phyloP scores from a whole-genome alignment of 2,329 filamentous ascomycete genomes.

The Aspergillus novoparasiticus region DNA sequence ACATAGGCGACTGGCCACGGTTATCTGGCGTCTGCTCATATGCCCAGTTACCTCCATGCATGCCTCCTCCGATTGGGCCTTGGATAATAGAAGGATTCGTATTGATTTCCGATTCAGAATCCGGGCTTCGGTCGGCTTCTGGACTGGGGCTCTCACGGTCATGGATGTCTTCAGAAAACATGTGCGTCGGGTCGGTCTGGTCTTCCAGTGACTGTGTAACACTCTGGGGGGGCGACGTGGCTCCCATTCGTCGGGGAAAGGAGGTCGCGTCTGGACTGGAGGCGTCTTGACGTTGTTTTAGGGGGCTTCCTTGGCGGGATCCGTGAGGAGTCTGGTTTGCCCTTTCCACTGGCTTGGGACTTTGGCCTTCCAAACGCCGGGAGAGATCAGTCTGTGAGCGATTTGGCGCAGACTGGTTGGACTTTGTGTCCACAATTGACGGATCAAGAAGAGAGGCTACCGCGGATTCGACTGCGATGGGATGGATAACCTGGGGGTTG shows the following conservation, averaged over 20 bases:
- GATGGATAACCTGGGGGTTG: conserved; percentile 76
- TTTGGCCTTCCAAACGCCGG: conserved; percentile 41
- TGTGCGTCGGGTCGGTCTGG: conserved; percentile 50
- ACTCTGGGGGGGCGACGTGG: conserved; percentile 58
- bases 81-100: conserved; percentile 86
- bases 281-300: conserved; percentile 47
- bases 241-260: conserved; percentile 42
- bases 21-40: conserved; percentile 58
- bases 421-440: conserved; percentile 69
- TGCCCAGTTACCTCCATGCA: conserved; percentile 55
- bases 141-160: conserved; percentile 59
- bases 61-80: conserved; percentile 65
- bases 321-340: conserved; percentile 22
- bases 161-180: conserved; percentile 74
- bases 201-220: conserved; percentile 51
- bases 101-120: conserved; percentile 63
- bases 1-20: conserved; percentile 34
- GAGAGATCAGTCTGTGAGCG: conserved; percentile 47
- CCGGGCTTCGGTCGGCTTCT: conserved; percentile 42
- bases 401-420: conserved; percentile 50
- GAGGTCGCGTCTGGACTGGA: conserved; percentile 41
- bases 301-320: conserved; percentile 45
- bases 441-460: conserved; percentile 89
- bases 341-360: conserved; percentile 27
- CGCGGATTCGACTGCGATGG: conserved; percentile 77